A percentile compares a stretch with the other conserved stretches of the same genome.
Evolutionary conservation across 257 asterid genomes (phyloP).

Genomic region (Capsicum chinense): DNA sequence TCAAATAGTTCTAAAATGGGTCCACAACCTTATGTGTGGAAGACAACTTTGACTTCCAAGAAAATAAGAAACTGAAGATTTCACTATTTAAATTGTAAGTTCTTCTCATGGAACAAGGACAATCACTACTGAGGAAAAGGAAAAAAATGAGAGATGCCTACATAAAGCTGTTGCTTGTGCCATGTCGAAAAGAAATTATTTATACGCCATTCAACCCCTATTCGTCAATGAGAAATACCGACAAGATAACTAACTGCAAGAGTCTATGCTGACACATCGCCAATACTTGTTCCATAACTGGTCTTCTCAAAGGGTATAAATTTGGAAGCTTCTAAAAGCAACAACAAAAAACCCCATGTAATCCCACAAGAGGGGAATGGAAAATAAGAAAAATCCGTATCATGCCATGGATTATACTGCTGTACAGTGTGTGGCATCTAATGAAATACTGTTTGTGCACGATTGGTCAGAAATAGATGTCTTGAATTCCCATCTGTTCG

Average conservation of each 20-base stretch:
- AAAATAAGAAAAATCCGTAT: not conserved
- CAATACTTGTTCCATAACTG: constrained; percentile 6
- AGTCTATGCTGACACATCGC: not conserved
- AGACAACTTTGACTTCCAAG: constrained; percentile 6
- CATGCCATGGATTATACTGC: not conserved
- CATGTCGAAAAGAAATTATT: not conserved
- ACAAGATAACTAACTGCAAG: constrained; percentile 12
- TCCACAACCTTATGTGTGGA: constrained; percentile 16
- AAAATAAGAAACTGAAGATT: not conserved
- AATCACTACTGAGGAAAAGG: not conserved
- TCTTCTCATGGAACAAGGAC: constrained; percentile 21
- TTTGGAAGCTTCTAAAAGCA: not conserved
- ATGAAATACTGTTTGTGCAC: not conserved
- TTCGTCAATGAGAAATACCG: not conserved
- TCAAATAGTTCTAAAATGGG: constrained; percentile 20
- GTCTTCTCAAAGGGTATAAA: constrained; percentile 8
- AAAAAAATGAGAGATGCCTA: not conserved
- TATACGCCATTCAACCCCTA: not conserved
- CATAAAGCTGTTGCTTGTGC: constrained; percentile 5
- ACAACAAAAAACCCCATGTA: not conserved
- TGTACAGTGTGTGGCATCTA: not conserved
- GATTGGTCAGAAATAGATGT: not conserved
- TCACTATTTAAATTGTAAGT: constrained; percentile 8
- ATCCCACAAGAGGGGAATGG: not conserved
- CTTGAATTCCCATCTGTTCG: constrained; percentile 19